Evolutionary conservation across 1,139 yeast species (phyloP), one percentile per base, ranked within the genome.

Genomic region (Suhomyces panamericanus): DNA sequence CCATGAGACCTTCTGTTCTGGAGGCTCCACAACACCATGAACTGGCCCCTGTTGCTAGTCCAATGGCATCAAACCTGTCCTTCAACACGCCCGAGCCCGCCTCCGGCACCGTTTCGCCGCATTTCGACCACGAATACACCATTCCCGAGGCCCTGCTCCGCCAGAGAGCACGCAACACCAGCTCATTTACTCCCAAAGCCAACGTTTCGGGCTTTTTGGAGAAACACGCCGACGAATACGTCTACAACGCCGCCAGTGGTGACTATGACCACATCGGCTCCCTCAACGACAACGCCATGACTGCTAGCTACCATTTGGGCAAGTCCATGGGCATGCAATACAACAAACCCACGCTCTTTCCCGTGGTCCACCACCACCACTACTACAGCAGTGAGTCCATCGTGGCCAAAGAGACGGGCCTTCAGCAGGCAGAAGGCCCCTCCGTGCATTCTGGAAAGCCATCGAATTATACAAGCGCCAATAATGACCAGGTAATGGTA

Each of bases 101-200:
- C 13, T 27, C 26, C 8, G 31, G 32, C 6, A 22, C 24, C 12
- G 11, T 20, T 9, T 16, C 15, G 6, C 27, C n/a, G 13, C 22
- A 16, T 12, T 45, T 32, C 32, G 43, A 40, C 14, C 45, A 38
- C 28, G 42, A 41, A 20, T 41, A 35, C 32, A 39, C 35, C 15
- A 35, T 44, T 12, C 38, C 38, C 4, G 15, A 15, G 10, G 24
- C 26, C 15, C 39, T 12, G 13, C 6, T 34, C 9, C 34, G 38
- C 6, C 42, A 33, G 6, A 31, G 43, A 14, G 20, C 28, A 9
- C 39, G 38, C 3, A 35, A 58, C 31, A 54, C 57, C 9, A 57
- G 61, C 40, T 55, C 64, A 6, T 64, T 60, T 38, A 54, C 60
- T 12, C 47, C 59, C 4, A 51, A 49, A 32, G 50, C 62, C 27